A percentile compares a stretch with the other conserved stretches of the same genome.
These are phyloP conservation scores for Cercospora sp. DNA, from an alignment of 2,329 filamentous ascomycete genomes.

Conservation along the genomic window DNA sequence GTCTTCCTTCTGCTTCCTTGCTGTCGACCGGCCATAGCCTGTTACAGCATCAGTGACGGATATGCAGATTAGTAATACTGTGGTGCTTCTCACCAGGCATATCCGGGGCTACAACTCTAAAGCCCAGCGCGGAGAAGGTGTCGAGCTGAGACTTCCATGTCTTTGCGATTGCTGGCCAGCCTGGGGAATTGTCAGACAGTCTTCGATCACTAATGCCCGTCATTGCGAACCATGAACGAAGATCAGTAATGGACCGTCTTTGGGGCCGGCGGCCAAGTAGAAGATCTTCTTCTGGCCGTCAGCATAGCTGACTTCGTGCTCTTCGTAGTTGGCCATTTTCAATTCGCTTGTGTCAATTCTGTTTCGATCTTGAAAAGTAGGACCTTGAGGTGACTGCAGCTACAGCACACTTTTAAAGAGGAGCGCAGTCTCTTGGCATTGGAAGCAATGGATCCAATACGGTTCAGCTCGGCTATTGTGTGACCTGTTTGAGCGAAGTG, in stretches of 20 bases:
- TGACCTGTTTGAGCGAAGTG: neutral
- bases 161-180: constrained; percentile 41
- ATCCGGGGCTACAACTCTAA: constrained; percentile 36
- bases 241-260: constrained; percentile 32
- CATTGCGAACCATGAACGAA: constrained; percentile 31
- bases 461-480: constrained; percentile 1
- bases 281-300: constrained; percentile 30
- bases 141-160: constrained; percentile 41
- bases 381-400: neutral
- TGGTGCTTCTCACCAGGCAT: constrained; percentile 31
- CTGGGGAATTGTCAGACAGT: neutral
- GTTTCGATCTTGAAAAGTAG: neutral
- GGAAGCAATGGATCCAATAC: neutral
- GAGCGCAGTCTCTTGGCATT: neutral
- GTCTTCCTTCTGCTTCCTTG: constrained; percentile 32
- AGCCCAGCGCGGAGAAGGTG: constrained; percentile 35
- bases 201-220: neutral
- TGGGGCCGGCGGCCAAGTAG: constrained; percentile 33
- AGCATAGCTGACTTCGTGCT: constrained; percentile 28
- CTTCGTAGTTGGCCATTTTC: constrained; percentile 25
- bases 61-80: neutral
- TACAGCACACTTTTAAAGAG: neutral
- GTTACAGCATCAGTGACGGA: neutral
- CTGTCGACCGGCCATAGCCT: constrained; percentile 40
- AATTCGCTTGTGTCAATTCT: neutral